Conservation (phyloP, 2,329 filamentous ascomycete species). For the Trichoderma sp. region DNA sequence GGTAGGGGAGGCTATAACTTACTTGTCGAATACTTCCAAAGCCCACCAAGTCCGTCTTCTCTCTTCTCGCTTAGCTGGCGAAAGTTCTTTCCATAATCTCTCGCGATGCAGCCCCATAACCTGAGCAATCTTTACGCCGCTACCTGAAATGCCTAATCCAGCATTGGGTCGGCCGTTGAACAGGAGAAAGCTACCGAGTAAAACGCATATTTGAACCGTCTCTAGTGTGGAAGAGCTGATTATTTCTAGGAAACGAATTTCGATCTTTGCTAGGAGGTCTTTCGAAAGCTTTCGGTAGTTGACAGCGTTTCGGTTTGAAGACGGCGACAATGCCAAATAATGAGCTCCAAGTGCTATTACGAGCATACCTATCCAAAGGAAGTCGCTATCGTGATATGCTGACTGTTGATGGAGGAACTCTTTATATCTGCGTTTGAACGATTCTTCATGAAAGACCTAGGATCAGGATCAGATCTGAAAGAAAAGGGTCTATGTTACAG, state of each 20-base stretch:
- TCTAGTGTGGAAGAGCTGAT: not conserved
- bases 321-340: not conserved
- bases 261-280: not conserved
- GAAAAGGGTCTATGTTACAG: not conserved
- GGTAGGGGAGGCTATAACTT: not conserved
- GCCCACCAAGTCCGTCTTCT: not conserved
- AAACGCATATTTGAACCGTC: not conserved
- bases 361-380: not conserved
- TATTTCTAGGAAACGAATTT: not conserved
- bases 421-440: not conserved
- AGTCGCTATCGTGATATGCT: not conserved
- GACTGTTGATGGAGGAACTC: not conserved
- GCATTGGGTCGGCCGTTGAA: not conserved
- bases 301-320: not conserved
- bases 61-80: not conserved
- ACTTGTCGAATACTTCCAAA: not conserved
- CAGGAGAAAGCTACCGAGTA: not conserved
- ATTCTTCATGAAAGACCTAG: not conserved
- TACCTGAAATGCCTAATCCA: not conserved
- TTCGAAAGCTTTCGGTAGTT: not conserved
- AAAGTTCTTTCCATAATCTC: not conserved
- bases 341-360: not conserved
- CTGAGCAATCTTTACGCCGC: not conserved
- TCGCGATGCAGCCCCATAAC: not conserved
- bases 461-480: not conserved